Evolutionary conservation across 2,329 filamentous ascomycete genomes (phyloP).

Genomic region (Diaporthe destruens): DNA sequence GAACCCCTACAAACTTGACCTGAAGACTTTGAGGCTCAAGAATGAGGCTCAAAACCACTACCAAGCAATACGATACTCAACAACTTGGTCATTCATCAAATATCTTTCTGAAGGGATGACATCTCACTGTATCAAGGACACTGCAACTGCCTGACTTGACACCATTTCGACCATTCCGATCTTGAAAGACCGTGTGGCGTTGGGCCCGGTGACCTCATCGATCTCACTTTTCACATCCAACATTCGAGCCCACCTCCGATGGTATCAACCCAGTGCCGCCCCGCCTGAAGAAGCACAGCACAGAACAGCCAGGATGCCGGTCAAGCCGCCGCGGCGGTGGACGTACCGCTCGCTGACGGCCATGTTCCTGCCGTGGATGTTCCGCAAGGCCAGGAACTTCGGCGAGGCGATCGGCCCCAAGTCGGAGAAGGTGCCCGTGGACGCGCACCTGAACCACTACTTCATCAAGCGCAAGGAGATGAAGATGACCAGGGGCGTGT

Average conservation of each 20-base stretch:
- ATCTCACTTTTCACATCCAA: neutral
- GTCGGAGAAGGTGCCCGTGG: conserved; percentile 21
- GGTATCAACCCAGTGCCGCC: neutral
- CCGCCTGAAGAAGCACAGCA: neutral
- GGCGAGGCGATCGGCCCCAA: neutral
- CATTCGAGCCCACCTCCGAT: neutral
- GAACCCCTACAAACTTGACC: neutral
- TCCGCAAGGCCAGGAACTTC: neutral
- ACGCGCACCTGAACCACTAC: neutral
- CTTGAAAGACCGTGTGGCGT: neutral
- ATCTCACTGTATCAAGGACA: too few species aligned
- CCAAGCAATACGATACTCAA: neutral
- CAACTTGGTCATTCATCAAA: neutral
- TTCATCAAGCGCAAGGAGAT: neutral
- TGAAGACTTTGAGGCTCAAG: neutral
- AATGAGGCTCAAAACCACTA: neutral
- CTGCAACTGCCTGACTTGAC: neutral
- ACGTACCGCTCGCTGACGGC: conserved; percentile 45
- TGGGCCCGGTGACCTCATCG: neutral
- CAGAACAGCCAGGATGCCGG: neutral
- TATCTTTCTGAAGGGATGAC: neutral
- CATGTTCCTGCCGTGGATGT: conserved; percentile 20
- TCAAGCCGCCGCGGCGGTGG: conserved; percentile 36
- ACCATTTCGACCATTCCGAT: too few species aligned
- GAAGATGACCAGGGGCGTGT: neutral